phyloP scores from a whole-genome alignment of 2,329 filamentous ascomycete species.

The Verruconis gallopava region DNA sequence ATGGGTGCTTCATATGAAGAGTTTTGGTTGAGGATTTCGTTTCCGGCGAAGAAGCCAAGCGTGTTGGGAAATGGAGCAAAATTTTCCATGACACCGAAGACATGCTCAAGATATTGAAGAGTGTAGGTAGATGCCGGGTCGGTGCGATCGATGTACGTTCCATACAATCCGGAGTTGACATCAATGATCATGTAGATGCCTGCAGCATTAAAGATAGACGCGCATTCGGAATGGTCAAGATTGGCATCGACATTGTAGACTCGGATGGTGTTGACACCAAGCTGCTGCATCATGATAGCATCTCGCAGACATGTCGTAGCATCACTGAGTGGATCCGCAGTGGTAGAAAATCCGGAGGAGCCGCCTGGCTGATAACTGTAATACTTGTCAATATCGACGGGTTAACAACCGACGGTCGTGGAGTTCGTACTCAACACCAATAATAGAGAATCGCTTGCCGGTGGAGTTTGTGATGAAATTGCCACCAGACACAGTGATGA shows the following conservation, averaged over 20 bases:
- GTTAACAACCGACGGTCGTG: no score
- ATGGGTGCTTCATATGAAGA: slow-evolving; percentile 53
- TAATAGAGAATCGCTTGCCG: neutral
- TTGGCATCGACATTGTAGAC: slow-evolving; percentile 50
- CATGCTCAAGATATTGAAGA: slow-evolving; percentile 40
- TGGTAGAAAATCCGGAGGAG: slow-evolving; percentile 41
- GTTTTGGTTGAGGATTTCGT: slow-evolving; percentile 47
- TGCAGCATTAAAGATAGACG: slow-evolving; percentile 50
- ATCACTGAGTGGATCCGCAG: slow-evolving; percentile 38
- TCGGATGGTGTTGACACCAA: slow-evolving; percentile 52
- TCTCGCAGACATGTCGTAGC: slow-evolving; percentile 44
- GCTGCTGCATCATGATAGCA: slow-evolving; percentile 49
- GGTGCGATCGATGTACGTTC: slow-evolving; percentile 41
- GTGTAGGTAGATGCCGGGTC: slow-evolving; percentile 35
- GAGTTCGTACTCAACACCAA: slow-evolving; percentile 1
- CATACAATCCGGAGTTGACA: slow-evolving; percentile 47
- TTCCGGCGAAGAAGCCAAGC: slow-evolving; percentile 53
- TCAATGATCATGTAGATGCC: slow-evolving; percentile 55
- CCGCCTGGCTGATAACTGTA: slow-evolving; percentile 46
- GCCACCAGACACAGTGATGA: neutral
- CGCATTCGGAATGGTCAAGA: slow-evolving; percentile 47
- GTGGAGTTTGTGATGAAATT: neutral
- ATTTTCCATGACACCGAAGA: slow-evolving; percentile 50
- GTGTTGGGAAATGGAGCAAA: slow-evolving; percentile 55
- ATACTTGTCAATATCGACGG: neutral